Evolutionary conservation across 139 green algal genomes (phyloP), one percentile per base, ranked within the genome.

Genomic region (Pseudopediastrum boryanum): DNA sequence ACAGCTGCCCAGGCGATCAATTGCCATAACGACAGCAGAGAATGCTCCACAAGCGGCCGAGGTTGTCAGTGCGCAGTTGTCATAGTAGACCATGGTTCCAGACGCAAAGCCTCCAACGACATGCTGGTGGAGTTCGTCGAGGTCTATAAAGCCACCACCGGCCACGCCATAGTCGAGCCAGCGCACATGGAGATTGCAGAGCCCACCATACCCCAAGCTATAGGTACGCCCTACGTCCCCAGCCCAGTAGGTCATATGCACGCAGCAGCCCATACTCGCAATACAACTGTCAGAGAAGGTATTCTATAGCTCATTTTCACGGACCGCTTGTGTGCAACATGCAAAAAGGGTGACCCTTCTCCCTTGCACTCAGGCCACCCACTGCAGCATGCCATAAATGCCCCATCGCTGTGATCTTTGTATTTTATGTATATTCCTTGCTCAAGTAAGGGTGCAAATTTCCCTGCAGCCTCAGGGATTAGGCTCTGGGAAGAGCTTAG

Each of bases 181-280:
- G 94, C 94, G 8, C 94, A 98, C 82, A 98, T 98, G 94, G 94
- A 98, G 73, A 86, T 98, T 10, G 92, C 94, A 23, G 70, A 88
- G 67, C 94, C 94, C 8, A 91, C 85, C 0, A 96, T 98, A n/a
- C 78, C 67, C 31, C 77, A 96, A 33, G 94, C 94, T 0, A 67
- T 97, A 19, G 83, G 77, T 81, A 62, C 58, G 68, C 6, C 12
- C 1, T 21, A 29, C 19, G n/a, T 29, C 54, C 9, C 16, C 31
- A 13, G n/a, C 5, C n/a, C n/a, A n/a, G n/a, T n/a, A n/a, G n/a
- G n/a, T n/a, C n/a, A n/a, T n/a, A n/a, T n/a, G n/a, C n/a, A n/a
- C n/a, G n/a, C n/a, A n/a, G n/a, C n/a, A n/a, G n/a, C n/a, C n/a
- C n/a, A n/a, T n/a, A 29, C n/a, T 42, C 43, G 33, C 43, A 35